Evolutionary conservation across 148 eudicot species (phyloP).

Genomic region (Hydrangea macrophylla): DNA sequence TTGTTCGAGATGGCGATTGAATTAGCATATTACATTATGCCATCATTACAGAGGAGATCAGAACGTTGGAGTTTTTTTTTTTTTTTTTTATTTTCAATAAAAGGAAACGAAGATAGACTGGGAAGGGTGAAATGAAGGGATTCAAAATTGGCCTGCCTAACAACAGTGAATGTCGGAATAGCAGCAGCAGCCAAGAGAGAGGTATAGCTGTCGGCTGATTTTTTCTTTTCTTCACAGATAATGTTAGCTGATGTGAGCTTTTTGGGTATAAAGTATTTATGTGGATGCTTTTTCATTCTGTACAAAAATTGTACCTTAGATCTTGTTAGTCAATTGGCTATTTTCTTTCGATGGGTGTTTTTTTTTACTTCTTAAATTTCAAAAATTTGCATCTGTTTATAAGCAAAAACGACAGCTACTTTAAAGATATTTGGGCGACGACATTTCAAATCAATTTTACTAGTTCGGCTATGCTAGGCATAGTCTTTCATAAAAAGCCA

Average conservation of each 20-base stretch:
- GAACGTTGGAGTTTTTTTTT: not conserved
- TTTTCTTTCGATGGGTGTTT: too few relatives aligned
- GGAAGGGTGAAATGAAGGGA: not conserved
- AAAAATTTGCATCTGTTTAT: too few relatives aligned
- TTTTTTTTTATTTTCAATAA: not conserved
- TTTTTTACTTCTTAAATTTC: too few relatives aligned
- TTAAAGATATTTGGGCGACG: too few relatives aligned
- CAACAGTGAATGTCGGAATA: not conserved
- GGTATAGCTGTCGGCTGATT: not conserved
- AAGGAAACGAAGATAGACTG: not conserved
- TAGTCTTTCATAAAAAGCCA: too few relatives aligned
- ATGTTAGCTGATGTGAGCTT: conserved; percentile 10
- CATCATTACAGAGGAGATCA: not conserved
- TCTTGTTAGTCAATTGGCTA: conserved; percentile 9
- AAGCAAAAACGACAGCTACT: too few relatives aligned
- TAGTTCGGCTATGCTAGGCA: too few relatives aligned
- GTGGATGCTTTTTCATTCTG: conserved; percentile 3
- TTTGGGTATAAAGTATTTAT: conserved; percentile 1
- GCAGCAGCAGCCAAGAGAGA: conserved; percentile 9
- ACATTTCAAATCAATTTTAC: too few relatives aligned
- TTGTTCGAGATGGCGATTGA: not conserved
- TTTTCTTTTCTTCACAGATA: not conserved
- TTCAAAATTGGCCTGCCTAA: not conserved
- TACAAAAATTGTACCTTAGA: conserved; percentile 11
- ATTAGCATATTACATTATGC: not conserved